Evolutionary conservation across 495 filamentous ascomycete species (phyloP).

Genomic region (Bacidia gigantensis): DNA sequence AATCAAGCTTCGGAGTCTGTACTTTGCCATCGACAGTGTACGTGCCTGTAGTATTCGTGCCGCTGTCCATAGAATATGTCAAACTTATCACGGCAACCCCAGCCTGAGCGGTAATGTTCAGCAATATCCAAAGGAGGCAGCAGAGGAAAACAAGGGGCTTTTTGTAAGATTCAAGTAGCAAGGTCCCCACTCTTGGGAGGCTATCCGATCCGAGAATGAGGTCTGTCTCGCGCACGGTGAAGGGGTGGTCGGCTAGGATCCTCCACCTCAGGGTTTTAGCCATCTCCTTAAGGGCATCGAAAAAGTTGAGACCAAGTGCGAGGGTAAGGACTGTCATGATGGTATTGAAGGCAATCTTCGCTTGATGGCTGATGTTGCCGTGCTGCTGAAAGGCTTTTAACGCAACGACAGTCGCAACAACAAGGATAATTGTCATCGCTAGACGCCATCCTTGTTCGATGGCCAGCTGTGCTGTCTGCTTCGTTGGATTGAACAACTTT

Average conservation of each 20-base stretch:
- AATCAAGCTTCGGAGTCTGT: constrained; percentile 10
- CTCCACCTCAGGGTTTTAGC: constrained; percentile 16
- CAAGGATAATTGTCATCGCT: constrained; percentile 9
- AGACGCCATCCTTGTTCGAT: constrained; percentile 5
- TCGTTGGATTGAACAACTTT: constrained; percentile 7
- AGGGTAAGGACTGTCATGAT: constrained; percentile 16
- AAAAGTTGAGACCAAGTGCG: constrained; percentile 17
- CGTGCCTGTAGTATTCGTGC: constrained; percentile 6
- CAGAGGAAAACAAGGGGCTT: constrained; percentile 1
- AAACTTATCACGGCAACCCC: constrained; percentile 14
- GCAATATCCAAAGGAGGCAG: constrained; percentile 1
- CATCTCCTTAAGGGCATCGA: constrained; percentile 19
- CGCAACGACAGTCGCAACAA: constrained; percentile 4
- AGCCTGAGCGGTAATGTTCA: constrained; percentile 12
- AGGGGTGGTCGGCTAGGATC: constrained; percentile 9
- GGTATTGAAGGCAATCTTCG: constrained; percentile 14
- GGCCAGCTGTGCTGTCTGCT: constrained; percentile 9
- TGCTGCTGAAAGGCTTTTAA: constrained; percentile 12
- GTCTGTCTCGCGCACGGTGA: constrained; percentile 12
- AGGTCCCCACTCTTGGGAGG: constrained; percentile 7
- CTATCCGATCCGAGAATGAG: constrained; percentile 15
- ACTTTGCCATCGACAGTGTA: constrained; percentile 10
- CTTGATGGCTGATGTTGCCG: constrained; percentile 3
- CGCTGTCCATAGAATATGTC: constrained; percentile 13
- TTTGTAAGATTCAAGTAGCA: constrained; percentile 11